phyloP scores from a whole-genome alignment of 768 basidiomycete genomes.

The Strobilomyces confusus region DNA sequence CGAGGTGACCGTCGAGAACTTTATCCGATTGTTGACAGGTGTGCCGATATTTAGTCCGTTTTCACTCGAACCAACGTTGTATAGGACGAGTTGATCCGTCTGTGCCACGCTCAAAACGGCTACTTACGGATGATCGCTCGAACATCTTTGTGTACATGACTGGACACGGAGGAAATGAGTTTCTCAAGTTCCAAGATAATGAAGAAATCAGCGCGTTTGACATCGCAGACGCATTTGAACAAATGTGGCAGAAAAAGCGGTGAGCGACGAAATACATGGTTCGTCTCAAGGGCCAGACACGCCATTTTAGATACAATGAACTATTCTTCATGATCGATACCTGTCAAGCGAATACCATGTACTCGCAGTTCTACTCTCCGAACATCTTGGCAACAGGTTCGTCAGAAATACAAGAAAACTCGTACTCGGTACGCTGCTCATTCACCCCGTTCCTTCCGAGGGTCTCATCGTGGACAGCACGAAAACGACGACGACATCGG shows the following conservation, averaged over 20 bases:
- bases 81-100: conserved; percentile 81
- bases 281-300: conserved; percentile 20
- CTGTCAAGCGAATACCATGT: conserved; percentile 96
- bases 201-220: conserved; percentile 97
- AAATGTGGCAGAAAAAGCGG: conserved; percentile 98
- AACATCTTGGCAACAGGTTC: conserved; percentile 91
- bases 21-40: conserved; percentile 91
- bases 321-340: conserved; percentile 98
- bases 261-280: conserved; percentile 26
- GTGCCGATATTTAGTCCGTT: conserved; percentile 16
- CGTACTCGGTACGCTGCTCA: conserved; percentile 74
- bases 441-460: background rate
- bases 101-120: conserved; percentile 86
- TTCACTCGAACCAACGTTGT: background rate
- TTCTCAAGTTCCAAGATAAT: conserved; percentile 98
- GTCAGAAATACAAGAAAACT: conserved; percentile 79
- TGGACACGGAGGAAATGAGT: conserved; percentile 96
- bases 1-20: conserved; percentile 96
- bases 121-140: conserved; percentile 84
- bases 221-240: conserved; percentile 96
- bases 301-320: conserved; percentile 71
- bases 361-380: conserved; percentile 87
- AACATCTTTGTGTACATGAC: conserved; percentile 99
- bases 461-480: conserved; percentile 47
- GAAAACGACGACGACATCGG: conserved; percentile 93